Conservation (phyloP, 495 filamentous ascomycete species). For the Umbilicaria muhlenbergii region DNA sequence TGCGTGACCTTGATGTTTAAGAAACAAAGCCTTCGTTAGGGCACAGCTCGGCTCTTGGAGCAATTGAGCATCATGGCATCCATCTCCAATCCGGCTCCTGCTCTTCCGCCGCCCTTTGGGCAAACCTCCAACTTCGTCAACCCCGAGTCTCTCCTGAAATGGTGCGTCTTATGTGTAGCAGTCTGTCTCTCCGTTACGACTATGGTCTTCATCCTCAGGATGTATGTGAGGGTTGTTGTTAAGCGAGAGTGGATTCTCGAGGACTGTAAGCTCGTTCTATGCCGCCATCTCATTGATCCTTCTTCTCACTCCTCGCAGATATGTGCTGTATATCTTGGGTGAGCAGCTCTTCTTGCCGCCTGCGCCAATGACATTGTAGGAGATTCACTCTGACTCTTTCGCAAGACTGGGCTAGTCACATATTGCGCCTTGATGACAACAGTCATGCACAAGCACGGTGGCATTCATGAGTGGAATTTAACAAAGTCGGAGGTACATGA, state of each 20-base stretch:
- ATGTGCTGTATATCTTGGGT: conserved; percentile 8
- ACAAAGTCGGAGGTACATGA: conserved; percentile 8
- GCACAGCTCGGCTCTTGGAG: no score
- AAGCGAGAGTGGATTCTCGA: conserved; percentile 15
- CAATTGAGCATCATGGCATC: neutral
- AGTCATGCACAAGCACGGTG: conserved; percentile 13
- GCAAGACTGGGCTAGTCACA: conserved; percentile 4
- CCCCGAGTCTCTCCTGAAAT: conserved; percentile 12
- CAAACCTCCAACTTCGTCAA: conserved; percentile 8
- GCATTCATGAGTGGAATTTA: conserved; percentile 21
- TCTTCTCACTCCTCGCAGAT: neutral
- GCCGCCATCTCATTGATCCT: neutral
- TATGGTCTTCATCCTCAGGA: conserved; percentile 8
- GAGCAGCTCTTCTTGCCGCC: neutral
- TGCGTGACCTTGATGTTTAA: no score
- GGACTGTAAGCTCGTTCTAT: conserved; percentile 13
- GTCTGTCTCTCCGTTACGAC: conserved; percentile 7
- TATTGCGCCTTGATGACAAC: conserved; percentile 5
- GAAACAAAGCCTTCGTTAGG: no score
- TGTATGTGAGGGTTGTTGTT: conserved; percentile 13
- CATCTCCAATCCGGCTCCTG: neutral
- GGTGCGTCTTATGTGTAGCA: conserved; percentile 11
- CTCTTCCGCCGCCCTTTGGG: conserved; percentile 12
- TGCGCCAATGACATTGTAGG: no score
- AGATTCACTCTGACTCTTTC: neutral